Percentiles rank a stretch among this genome's conserved stretches.
Conservation (phyloP, 495 filamentous ascomycete genomes). For the Talaromyces wortmannii region DNA sequence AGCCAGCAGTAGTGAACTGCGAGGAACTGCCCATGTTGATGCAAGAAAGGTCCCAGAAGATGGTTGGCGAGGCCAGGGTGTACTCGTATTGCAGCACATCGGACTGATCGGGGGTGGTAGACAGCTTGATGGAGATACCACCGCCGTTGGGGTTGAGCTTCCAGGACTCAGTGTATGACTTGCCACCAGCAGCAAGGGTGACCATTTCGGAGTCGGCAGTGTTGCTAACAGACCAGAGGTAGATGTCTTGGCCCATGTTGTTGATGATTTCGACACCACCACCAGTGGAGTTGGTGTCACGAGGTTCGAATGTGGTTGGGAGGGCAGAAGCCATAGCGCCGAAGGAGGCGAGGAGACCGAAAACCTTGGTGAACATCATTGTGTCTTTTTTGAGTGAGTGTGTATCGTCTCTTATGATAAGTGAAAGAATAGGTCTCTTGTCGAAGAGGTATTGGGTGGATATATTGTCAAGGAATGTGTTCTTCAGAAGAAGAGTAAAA, state of each 20-base stretch:
- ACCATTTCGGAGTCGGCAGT: slow-evolving; percentile 25
- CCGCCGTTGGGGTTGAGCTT: slow-evolving; percentile 34
- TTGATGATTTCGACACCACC: slow-evolving; percentile 26
- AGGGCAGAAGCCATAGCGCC: slow-evolving; percentile 32
- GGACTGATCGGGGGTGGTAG: slow-evolving; percentile 20
- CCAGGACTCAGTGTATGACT: slow-evolving; percentile 26
- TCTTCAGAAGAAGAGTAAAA: neutral
- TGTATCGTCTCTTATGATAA: neutral
- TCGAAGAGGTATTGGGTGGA: neutral
- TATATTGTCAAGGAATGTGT: neutral
- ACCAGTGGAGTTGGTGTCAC: slow-evolving; percentile 26
- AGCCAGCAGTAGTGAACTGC: slow-evolving; percentile 34
- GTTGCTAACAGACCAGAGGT: slow-evolving; percentile 36
- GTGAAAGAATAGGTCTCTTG: neutral
- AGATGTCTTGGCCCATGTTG: slow-evolving; percentile 29
- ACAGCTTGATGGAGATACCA: slow-evolving; percentile 42
- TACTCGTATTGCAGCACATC: slow-evolving; percentile 43
- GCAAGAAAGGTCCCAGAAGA: slow-evolving; percentile 41
- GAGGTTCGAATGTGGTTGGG: slow-evolving; percentile 15
- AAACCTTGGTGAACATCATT: slow-evolving; percentile 37
- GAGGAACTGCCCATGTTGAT: slow-evolving; percentile 32
- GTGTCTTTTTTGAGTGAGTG: slow-evolving; percentile 8
- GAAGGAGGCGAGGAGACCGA: slow-evolving; percentile 29
- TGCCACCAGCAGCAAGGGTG: slow-evolving; percentile 22
- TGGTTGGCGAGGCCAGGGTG: slow-evolving; percentile 25